A percentile compares a stretch with the other conserved stretches of the same genome.
These are phyloP conservation scores for Penicillium paxilli DNA, from an alignment of 495 filamentous ascomycete species.

Conservation along the genomic window DNA sequence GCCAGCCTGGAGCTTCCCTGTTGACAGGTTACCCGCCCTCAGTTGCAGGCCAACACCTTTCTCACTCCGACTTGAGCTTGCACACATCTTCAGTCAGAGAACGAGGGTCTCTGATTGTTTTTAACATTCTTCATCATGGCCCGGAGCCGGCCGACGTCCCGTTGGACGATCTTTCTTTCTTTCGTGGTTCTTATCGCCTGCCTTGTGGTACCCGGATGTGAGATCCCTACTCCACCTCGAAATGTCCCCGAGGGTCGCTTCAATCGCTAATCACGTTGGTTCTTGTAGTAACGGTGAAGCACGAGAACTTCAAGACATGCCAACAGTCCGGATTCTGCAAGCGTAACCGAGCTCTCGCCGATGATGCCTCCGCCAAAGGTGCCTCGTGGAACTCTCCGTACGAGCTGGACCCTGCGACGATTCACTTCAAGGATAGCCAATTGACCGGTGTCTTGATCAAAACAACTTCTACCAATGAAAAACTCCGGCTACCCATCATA, in stretches of 20 bases:
- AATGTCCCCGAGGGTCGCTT: not conserved
- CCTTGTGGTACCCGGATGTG: slow-evolving; percentile 41
- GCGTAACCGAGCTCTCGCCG: slow-evolving; percentile 87
- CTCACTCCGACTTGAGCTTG: too few species aligned
- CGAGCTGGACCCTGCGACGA: slow-evolving; percentile 65
- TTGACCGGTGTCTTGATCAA: slow-evolving; percentile 80
- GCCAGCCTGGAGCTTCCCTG: slow-evolving; percentile 44
- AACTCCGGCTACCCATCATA: slow-evolving; percentile 76
- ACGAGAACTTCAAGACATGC: slow-evolving; percentile 96
- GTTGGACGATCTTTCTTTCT: slow-evolving; percentile 55
- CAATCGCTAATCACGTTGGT: not conserved
- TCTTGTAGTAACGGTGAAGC: slow-evolving; percentile 75
- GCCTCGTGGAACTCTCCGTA: slow-evolving; percentile 81
- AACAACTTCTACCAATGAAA: slow-evolving; percentile 60
- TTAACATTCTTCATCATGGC: slow-evolving; percentile 32
- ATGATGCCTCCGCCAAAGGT: slow-evolving; percentile 62
- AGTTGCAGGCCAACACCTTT: slow-evolving; percentile 35
- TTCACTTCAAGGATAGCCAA: slow-evolving; percentile 76
- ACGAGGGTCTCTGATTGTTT: slow-evolving; percentile 40
- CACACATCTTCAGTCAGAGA: slow-evolving; percentile 25
- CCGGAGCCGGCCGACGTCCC: slow-evolving; percentile 49
- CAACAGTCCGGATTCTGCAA: slow-evolving; percentile 94
- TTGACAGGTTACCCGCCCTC: slow-evolving; percentile 26
- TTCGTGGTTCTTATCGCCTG: slow-evolving; percentile 40
- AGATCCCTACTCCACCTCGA: slow-evolving; percentile 4